Conservation (phyloP, 805 yeast species). For the Starmera amethionina region DNA sequence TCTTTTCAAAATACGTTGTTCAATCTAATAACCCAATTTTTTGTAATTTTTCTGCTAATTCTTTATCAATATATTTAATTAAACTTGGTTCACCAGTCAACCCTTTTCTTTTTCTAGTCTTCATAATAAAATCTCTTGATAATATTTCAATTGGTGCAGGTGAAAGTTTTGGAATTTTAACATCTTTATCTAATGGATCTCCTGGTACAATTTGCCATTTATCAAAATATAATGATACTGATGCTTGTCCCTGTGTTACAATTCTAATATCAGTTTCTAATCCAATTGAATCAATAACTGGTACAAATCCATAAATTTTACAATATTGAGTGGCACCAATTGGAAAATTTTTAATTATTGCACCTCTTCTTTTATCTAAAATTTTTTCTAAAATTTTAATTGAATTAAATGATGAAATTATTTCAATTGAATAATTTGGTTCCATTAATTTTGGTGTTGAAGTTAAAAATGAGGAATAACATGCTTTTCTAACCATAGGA, state of each 20-base stretch:
- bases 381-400: slow-evolving; percentile 38
- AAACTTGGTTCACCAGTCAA: slow-evolving; percentile 62
- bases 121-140: slow-evolving; percentile 83
- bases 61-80: slow-evolving; percentile 56
- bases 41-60: slow-evolving; percentile 41
- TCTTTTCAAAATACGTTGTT: background rate
- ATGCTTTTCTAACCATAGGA: slow-evolving; percentile 77
- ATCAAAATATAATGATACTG: slow-evolving; percentile 54
- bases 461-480: slow-evolving; percentile 68
- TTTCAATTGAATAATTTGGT: slow-evolving; percentile 59
- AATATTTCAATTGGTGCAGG: slow-evolving; percentile 64
- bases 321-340: slow-evolving; percentile 68
- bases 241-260: slow-evolving; percentile 70
- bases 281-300: slow-evolving; percentile 87
- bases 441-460: slow-evolving; percentile 77
- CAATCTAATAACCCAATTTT: slow-evolving; percentile 33
- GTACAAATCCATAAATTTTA: slow-evolving; percentile 54
- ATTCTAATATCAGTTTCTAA: slow-evolving; percentile 78
- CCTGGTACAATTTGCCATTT: slow-evolving; percentile 84
- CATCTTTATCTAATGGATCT: slow-evolving; percentile 69
- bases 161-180: slow-evolving; percentile 55
- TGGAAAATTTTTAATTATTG: slow-evolving; percentile 33
- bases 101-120: slow-evolving; percentile 86
- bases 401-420: slow-evolving; percentile 42
- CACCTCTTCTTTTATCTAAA: slow-evolving; percentile 65